Conservation (phyloP, 352 stramenopile species). For the Aphanomyces stellatus region DNA sequence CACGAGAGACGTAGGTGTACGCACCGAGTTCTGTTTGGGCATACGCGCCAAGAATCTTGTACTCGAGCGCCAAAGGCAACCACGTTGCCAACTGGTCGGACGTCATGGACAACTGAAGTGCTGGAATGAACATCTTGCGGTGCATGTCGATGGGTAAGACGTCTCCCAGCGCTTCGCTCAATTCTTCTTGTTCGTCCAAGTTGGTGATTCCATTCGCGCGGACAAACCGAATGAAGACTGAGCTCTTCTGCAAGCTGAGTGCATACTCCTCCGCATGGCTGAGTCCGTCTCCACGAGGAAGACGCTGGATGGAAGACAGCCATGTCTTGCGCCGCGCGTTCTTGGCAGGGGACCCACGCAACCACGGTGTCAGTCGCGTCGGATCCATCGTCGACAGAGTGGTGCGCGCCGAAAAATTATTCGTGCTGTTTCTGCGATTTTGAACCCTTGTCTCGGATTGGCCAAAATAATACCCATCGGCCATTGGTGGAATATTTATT, state of each 20-base stretch:
- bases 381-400: not conserved
- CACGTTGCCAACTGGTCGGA: constrained; percentile 3
- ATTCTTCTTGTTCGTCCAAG: constrained; percentile 28
- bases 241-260: constrained; percentile 30
- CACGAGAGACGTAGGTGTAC: too few relatives aligned
- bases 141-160: constrained; percentile 22
- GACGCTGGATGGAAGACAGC: not conserved
- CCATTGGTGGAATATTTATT: too few relatives aligned
- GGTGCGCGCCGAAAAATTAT: not conserved
- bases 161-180: constrained; percentile 39
- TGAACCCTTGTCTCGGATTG: not conserved
- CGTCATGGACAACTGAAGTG: constrained; percentile 3
- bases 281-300: not conserved
- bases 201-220: constrained; percentile 26
- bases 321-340: not conserved
- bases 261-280: constrained; percentile 37
- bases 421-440: not conserved
- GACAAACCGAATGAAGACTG: constrained; percentile 34
- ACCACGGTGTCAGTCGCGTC: not conserved
- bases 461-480: not conserved
- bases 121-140: constrained; percentile 3
- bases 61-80: not conserved
- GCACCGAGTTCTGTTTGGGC: constrained; percentile 90
- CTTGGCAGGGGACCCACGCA: not conserved
- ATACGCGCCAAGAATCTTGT: constrained; percentile 52